Evolutionary conservation across 768 basidiomycete species (phyloP), one percentile per base, ranked within the genome.

Genomic region (Rhizopogon salebrosus): DNA sequence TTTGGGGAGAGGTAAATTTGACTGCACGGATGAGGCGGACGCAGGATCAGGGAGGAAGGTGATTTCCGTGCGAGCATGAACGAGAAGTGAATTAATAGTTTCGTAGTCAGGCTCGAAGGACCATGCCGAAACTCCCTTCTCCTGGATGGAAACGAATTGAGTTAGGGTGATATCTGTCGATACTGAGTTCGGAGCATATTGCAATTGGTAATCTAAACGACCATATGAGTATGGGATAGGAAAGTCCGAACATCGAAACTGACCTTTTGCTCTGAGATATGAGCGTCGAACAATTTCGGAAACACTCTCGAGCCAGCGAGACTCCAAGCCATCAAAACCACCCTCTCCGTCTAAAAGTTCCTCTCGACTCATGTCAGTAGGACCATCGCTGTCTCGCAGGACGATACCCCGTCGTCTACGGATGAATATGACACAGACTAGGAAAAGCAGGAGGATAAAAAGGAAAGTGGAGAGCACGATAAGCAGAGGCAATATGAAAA

Each of bases 41-140:
- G 91, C 87, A 22, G 97, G 95, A 64, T 95, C 89, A n/a, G 91
- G 87, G 55, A 99, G 87, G 72, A 99, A 99, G 6, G 95, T 97
- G 61, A 99, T 89, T 72, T 99, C 97, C 0, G 97, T 99, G 45
- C 97, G 85, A 20, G 91, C 85, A 62, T 97, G 93, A 46, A 99
- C 95, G 38, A 98, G 80, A 41, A 98, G 78, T 7, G 91, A 92
- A 57, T 90, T 87, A 66, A 94, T 83, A 49, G 92, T 87, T 70
- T 98, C 95, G 66, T 95, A 98, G 68, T 98, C 97, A 34, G 97
- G 97, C 68, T 99, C 97, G 65, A 99, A 99, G 36, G 85, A 94
- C 97, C 97, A 99, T 16, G 97, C 97, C 24, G 95, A 95, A 41
- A 99, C 95, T 59, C 97, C 97, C 65, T 99, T 99, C 72, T 99